Percentiles rank a stretch among this genome's conserved stretches.
phyloP scores from a whole-genome alignment of 1,284 basidiomycete species.

The Ceratobasidium sp. region DNA sequence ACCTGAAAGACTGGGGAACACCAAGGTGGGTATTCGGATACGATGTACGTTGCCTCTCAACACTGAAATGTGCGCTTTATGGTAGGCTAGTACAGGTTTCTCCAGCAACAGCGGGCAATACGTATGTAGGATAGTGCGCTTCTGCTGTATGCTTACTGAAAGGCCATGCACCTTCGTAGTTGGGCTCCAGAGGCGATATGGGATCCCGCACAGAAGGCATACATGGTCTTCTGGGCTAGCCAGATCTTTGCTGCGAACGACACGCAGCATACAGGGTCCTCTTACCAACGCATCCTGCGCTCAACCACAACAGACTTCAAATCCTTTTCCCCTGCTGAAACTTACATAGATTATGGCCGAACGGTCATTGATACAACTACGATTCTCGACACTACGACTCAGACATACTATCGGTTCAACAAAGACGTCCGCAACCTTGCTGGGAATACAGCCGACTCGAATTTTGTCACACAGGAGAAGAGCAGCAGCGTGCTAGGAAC shows the following conservation, averaged over 20 bases:
- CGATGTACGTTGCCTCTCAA: neutral
- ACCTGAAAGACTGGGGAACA: conserved; percentile 36
- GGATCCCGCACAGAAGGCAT: conserved; percentile 33
- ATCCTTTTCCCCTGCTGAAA: conserved; percentile 9
- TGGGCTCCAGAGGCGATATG: conserved; percentile 39
- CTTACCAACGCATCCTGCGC: conserved; percentile 31
- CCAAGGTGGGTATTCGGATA: neutral
- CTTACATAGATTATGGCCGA: conserved; percentile 30
- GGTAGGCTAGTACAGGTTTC: conserved; percentile 32
- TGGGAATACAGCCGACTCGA: conserved; percentile 21
- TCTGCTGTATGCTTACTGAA: neutral
- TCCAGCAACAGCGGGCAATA: conserved; percentile 31
- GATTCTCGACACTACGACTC: conserved; percentile 11
- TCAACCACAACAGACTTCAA: conserved; percentile 32
- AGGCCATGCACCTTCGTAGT: neutral
- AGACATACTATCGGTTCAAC: conserved; percentile 36
- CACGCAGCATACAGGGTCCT: conserved; percentile 19
- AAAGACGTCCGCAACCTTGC: conserved; percentile 25
- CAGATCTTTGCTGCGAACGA: conserved; percentile 29
- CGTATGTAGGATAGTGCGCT: neutral
- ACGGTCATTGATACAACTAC: conserved; percentile 34
- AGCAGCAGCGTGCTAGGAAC: conserved; percentile 20
- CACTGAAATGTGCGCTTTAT: neutral
- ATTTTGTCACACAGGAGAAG: conserved; percentile 31
- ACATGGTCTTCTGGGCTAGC: conserved; percentile 40